Conservation (phyloP, 2,329 filamentous ascomycete genomes). For the Volutella citrinella region DNA sequence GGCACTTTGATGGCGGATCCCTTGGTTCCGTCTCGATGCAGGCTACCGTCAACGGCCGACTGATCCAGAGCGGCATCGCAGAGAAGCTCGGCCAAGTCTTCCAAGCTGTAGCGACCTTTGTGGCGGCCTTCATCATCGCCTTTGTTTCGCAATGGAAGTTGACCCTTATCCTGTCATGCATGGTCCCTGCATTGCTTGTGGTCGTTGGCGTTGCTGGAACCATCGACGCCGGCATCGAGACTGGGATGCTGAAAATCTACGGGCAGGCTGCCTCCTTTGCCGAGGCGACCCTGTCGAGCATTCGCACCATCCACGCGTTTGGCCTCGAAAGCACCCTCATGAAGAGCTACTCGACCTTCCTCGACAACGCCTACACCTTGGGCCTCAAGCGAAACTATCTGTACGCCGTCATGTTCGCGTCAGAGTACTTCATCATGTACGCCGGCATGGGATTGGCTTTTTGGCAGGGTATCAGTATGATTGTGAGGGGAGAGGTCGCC, state of each 20-base stretch:
- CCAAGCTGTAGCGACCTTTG: constrained; percentile 33
- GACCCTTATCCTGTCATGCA: constrained; percentile 31
- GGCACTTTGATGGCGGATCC: constrained; percentile 40
- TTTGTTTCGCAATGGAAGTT: constrained; percentile 39
- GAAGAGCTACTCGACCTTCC: constrained; percentile 30
- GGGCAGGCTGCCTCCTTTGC: constrained; percentile 28
- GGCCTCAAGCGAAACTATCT: constrained; percentile 34
- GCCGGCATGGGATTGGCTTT: constrained; percentile 37
- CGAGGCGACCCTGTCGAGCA: constrained; percentile 30
- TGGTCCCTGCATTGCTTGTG: constrained; percentile 11
- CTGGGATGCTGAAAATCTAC: constrained; percentile 29
- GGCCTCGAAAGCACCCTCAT: constrained; percentile 32
- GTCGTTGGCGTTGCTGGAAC: constrained; percentile 21
- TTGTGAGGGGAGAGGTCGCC: constrained; percentile 30
- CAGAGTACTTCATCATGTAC: constrained; percentile 36
- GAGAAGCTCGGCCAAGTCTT: constrained; percentile 35
- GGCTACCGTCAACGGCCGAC: constrained; percentile 37
- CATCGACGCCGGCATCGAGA: constrained; percentile 25
- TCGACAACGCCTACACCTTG: constrained; percentile 27
- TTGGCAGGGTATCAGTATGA: constrained; percentile 39
- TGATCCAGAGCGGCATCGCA: constrained; percentile 35
- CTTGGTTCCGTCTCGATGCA: constrained; percentile 36
- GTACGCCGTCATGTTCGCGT: constrained; percentile 32
- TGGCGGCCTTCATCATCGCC: constrained; percentile 34
- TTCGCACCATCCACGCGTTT: constrained; percentile 38